These are phyloP conservation scores for Globisporangium viniferum DNA, from an alignment of 352 stramenopile species.

Conservation along the genomic window DNA sequence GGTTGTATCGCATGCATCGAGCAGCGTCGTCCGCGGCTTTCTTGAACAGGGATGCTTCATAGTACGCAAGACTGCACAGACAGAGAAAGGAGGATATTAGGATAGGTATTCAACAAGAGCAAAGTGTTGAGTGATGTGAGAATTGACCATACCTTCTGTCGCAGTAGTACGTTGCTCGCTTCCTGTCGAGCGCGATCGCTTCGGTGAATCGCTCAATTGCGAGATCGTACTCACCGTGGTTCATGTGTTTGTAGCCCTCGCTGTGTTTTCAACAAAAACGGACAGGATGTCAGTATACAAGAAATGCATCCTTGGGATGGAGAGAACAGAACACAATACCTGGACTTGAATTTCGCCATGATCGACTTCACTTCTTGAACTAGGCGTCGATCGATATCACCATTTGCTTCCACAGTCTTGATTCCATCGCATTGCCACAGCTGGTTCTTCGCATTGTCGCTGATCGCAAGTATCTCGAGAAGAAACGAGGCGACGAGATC, in stretches of 20 bases:
- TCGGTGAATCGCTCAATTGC: conserved; percentile 93
- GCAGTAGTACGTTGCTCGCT: conserved; percentile 89
- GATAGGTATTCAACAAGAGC: background rate
- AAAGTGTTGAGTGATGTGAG: background rate
- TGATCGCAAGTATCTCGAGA: conserved; percentile 39
- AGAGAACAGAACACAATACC: conserved; percentile 2
- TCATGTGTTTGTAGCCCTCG: conserved; percentile 91
- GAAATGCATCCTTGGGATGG: background rate
- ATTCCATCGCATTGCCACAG: conserved; percentile 42
- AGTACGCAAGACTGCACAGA: conserved; percentile 57
- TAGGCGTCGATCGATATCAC: conserved; percentile 40
- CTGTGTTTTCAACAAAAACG: conserved; percentile 17
- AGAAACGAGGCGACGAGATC: conserved; percentile 49
- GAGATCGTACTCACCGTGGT: conserved; percentile 81
- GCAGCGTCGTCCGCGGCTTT: conserved; percentile 89
- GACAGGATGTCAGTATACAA: background rate
- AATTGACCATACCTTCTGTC: conserved; percentile 68
- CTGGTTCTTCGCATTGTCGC: conserved; percentile 39
- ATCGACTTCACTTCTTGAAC: conserved; percentile 64
- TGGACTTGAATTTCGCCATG: conserved; percentile 54
- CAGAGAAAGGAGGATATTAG: background rate
- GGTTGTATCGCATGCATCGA: conserved; percentile 91
- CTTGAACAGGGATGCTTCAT: conserved; percentile 56
- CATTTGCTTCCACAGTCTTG: conserved; percentile 36
- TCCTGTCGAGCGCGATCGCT: conserved; percentile 87